Conservation (phyloP, 2,329 filamentous ascomycete genomes). For the Colletotrichum euphorbiae region DNA sequence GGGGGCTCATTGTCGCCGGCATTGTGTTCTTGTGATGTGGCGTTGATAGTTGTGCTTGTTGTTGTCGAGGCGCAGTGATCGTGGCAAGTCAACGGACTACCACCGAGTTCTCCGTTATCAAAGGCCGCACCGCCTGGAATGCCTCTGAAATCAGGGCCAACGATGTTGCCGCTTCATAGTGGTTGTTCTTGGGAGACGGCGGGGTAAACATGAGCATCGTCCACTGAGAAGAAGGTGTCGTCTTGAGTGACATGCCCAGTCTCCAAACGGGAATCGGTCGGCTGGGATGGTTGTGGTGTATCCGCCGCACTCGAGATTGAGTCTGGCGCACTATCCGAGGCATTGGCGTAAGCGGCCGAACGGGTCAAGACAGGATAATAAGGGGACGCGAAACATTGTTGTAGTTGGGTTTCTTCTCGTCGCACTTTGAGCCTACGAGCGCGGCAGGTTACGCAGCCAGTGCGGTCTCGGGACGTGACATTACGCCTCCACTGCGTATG, state of each 20-base stretch:
- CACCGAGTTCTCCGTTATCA: rapidly evolving
- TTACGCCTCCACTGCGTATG: slow-evolving; percentile 21
- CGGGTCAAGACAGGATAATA: neutral
- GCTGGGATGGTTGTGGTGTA: slow-evolving; percentile 3
- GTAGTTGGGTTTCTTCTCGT: slow-evolving; percentile 55
- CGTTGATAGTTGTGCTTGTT: neutral
- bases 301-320: slow-evolving; percentile 22
- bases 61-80: neutral
- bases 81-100: neutral
- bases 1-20: too few relatives aligned
- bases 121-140: neutral
- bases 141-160: slow-evolving; percentile 16
- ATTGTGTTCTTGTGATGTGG: too few relatives aligned
- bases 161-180: slow-evolving; percentile 17
- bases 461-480: slow-evolving; percentile 19
- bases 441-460: slow-evolving; percentile 46
- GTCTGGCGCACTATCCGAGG: slow-evolving; percentile 7
- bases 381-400: slow-evolving; percentile 8
- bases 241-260: neutral
- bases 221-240: slow-evolving; percentile 5
- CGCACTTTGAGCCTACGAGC: slow-evolving; percentile 59
- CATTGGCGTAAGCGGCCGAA: neutral
- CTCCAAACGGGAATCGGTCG: neutral
- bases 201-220: neutral
- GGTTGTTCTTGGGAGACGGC: slow-evolving; percentile 5